Evolutionary conservation across 106 monocot genomes (phyloP), one percentile per base, ranked within the genome.

Genomic region (Cymbidium sinense): DNA sequence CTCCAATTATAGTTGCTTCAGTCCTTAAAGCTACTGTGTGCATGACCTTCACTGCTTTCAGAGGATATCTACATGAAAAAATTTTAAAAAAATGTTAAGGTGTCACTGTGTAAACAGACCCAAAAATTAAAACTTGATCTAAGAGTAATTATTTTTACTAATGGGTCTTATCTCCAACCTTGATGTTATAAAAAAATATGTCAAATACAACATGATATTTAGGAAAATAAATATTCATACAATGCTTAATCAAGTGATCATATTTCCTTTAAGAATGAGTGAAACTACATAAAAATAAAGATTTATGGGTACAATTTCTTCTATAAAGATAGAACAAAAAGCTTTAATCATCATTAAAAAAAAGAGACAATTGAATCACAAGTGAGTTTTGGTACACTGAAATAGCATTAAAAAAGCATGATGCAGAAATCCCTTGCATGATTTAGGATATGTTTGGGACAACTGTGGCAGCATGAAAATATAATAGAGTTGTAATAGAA

Each of bases 1-100:
- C 91, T 83, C 86, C 87, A 67, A 77, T 77, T 2, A 95, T 79
- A n/a, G 99, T 89, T 67, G 92, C 95, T 81, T 99, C 99, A 76
- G 99, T 99, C 75, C 99, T 88, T 73, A 99, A 81, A 34, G 99
- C 84, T 78, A 99, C 99, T 50, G 99, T 91, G 65, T 99, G 99
- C 99, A 99, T 99, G 36, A 99, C 99, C 80, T 99, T 99, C 43
- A 94, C 99, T 72, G 99, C 95, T 95, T 99, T 99, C 79, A 99
- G 70, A 21, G 99, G 99, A 62, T 84, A 95, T 77, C 99, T 99
- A 85, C 72, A 83, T 34, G n/a, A 81, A n/a, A n/a, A n/a, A n/a
- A n/a, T 13, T 13, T 13, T 13, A 21, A 70, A 25, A 39, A 1
- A n/a, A n/a, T n/a, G n/a, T n/a, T n/a, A n/a, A 43, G 44, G 31